Base-by-base conservation (phyloP, 495 filamentous ascomycete species). In the Hypomontagnella monticulosa region DNA sequence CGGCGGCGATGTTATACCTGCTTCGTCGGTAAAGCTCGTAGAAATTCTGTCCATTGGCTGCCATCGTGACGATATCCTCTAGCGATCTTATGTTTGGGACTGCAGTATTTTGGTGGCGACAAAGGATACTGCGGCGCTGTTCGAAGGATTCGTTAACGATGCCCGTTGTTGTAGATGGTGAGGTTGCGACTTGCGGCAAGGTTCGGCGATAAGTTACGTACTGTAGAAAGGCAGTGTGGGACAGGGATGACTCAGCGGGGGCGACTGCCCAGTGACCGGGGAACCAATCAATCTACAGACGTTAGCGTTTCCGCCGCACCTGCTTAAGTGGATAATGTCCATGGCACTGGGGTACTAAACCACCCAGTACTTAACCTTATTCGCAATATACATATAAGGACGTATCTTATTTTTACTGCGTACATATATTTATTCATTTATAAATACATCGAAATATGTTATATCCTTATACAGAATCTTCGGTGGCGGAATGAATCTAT, bases 1-100 rank as follows among this genome's bases (percentile, higher is more conserved):
- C 52, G 16, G 61, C 37, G 55, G 60, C 58, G 71, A 34, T 53
- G 63, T 65, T 77, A 74, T 91, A 97, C 93, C 92, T 97, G 88
- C 92, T 95, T 80, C 93, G 90, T 68, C 93, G 92, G 76, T 99
- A 99, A 65, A 99, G 87, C 85, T 99, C 95, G 76, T 97, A 98
- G 79, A 91, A 97, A 61, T 85, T 81, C 63, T 81, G 76, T 14
- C 56, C 56, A 12, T 43, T 62, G 19, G 76, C 53, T 4, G 71
- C 71, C 71, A 74, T 74, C 53, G 67, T 65, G 66, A 55, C 36
- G 16, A 34, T 54, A 20, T 23, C 4, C 30, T 0, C 0, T 15
- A 40, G 3, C 2, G 37, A 30, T 42, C 12, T 54, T 14, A 1
- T 9, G 16, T 53, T n/a, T 15, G 15, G 5, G 33, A 36, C n/a